phyloP scores from a whole-genome alignment of 805 yeast species.

The Ogataea nitratoaversa region DNA sequence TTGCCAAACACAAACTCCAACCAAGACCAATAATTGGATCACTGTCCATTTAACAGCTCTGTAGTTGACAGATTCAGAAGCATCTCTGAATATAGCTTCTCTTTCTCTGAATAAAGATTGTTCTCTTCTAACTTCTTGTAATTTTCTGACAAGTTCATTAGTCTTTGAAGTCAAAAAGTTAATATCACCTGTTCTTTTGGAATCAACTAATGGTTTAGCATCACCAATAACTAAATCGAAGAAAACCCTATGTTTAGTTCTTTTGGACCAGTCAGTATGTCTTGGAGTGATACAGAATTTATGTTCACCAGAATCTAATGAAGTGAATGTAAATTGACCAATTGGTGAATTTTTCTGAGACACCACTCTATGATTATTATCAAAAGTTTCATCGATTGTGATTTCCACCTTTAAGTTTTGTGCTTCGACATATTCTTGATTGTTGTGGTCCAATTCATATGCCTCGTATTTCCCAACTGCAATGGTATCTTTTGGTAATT shows the following conservation, averaged over 20 bases:
- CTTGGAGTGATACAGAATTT: constrained; percentile 64
- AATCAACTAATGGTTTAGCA: constrained; percentile 57
- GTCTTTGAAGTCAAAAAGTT: constrained; percentile 54
- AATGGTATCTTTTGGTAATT: constrained; percentile 70
- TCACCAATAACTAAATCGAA: constrained; percentile 68
- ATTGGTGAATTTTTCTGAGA: constrained; percentile 60
- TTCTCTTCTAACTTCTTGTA: constrained; percentile 59
- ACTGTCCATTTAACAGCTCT: constrained; percentile 73
- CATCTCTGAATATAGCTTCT: constrained; percentile 69
- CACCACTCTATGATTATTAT: constrained; percentile 71
- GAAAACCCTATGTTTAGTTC: constrained; percentile 59
- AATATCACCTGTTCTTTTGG: constrained; percentile 57
- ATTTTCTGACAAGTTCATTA: constrained; percentile 50
- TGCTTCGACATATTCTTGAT: constrained; percentile 46
- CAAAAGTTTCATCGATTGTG: constrained; percentile 75
- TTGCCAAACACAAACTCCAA: constrained; percentile 71
- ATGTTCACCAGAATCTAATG: constrained; percentile 75
- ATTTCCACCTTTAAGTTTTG: constrained; percentile 58
- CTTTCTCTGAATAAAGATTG: constrained; percentile 68
- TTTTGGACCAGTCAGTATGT: constrained; percentile 41
- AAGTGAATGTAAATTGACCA: constrained; percentile 72
- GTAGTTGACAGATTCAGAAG: constrained; percentile 64
- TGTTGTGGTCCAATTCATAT: constrained; percentile 49
- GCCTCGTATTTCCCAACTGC: constrained; percentile 77
- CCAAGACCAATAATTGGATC: constrained; percentile 58